Conservation (phyloP, 352 stramenopile genomes). For the Phytophthora aleatoria region DNA sequence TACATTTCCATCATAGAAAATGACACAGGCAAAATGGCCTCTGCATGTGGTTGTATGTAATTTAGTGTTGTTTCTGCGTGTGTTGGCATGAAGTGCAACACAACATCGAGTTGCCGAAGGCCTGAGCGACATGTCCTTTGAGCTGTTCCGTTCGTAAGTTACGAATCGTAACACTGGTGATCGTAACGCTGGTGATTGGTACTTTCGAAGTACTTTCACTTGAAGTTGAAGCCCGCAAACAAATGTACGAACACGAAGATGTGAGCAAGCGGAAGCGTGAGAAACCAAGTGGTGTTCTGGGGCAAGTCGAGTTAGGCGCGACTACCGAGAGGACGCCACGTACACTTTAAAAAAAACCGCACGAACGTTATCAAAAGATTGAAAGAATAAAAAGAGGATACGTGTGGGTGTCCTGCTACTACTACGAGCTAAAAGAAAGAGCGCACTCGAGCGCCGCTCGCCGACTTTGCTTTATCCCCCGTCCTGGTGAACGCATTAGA, state of each 20-base stretch:
- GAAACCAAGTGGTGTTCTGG: too few species aligned
- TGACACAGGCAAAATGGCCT: too few species aligned
- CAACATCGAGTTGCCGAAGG: too few species aligned
- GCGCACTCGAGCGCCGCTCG: conserved; percentile 1
- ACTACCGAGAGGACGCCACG: background rate
- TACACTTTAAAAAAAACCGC: conserved; percentile 8
- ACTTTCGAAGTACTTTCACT: background rate
- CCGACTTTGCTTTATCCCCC: conserved; percentile 14
- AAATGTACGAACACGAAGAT: background rate
- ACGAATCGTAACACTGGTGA: too few species aligned
- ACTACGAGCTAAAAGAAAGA: conserved; percentile 43
- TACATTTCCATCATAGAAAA: too few species aligned
- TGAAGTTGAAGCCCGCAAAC: conserved; percentile 27
- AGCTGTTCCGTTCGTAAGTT: too few species aligned
- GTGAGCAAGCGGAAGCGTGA: background rate
- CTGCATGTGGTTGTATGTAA: too few species aligned
- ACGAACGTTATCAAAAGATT: conserved; percentile 29
- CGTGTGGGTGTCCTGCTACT: conserved; percentile 26
- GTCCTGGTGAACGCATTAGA: conserved; percentile 1
- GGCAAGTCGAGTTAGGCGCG: too few species aligned
- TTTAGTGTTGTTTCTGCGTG: too few species aligned
- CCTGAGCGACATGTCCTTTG: too few species aligned
- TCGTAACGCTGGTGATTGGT: conserved; percentile 17
- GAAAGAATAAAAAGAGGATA: conserved; percentile 44
- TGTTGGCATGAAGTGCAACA: too few species aligned